phyloP scores from a whole-genome alignment of 257 asterid genomes.

The Gynochthodes officinalis region DNA sequence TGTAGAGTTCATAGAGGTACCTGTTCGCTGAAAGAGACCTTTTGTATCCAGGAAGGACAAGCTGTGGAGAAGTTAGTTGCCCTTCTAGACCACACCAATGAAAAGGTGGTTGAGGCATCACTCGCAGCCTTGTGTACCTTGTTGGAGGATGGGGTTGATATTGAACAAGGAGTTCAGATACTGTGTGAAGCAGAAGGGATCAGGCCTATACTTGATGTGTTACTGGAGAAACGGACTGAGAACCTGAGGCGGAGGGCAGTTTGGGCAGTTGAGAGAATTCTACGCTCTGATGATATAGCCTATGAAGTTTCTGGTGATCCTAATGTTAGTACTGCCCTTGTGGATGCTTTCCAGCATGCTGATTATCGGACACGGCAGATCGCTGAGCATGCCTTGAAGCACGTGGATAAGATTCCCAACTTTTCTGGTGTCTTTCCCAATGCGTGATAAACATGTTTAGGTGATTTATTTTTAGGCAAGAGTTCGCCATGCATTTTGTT shows the following conservation, averaged over 20 bases:
- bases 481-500: neutral
- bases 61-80: constrained; percentile 79
- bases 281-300: constrained; percentile 67
- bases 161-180: constrained; percentile 69
- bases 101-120: constrained; percentile 82
- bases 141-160: constrained; percentile 75
- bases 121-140: constrained; percentile 80
- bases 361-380: constrained; percentile 81
- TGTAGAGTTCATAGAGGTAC: constrained; percentile 71
- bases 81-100: constrained; percentile 80
- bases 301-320: constrained; percentile 63
- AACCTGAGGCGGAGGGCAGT: constrained; percentile 67
- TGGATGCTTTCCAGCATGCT: constrained; percentile 87
- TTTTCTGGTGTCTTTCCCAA: constrained; percentile 83
- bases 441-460: constrained; percentile 24
- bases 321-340: constrained; percentile 75
- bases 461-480: neutral
- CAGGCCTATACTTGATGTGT: constrained; percentile 59
- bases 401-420: constrained; percentile 78
- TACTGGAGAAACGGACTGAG: constrained; percentile 78
- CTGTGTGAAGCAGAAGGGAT: constrained; percentile 68
- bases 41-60: constrained; percentile 79
- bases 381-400: constrained; percentile 87
- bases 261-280: constrained; percentile 86
- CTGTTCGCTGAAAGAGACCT: constrained; percentile 71